Base-by-base conservation (phyloP, 1,139 yeast genomes). In the Candida glucosophila region DNA sequence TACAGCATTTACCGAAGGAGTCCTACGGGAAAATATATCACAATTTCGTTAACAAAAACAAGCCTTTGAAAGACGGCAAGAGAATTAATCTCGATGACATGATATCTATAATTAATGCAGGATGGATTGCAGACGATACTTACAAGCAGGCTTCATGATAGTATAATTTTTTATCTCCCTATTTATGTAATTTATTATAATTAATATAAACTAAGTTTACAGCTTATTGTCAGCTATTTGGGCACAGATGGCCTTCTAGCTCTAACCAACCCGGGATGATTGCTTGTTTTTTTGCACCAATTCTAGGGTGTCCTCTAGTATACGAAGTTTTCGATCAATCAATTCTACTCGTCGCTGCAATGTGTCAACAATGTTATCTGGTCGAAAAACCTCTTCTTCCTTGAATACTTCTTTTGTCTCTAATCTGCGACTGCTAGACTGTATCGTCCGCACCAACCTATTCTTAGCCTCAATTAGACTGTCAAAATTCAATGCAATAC, bases 81-180 rank as follows among this genome's bases (percentile, higher is more conserved):
- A 71, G 75, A 17, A 54, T 80, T 46, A 78, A 77, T 44, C 56
- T 79, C 36, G 52, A 52, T 30, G 88, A 79, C 42, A 67, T 75
- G 23, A 43, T 78, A 29, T 63, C 62, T 31, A 66, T 79, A 10
- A 66, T 79, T 19, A 69, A 78, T 40, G 67, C 73, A 5, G 90
- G 88, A 5, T 80, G 92, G 92, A 57, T 62, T 12, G 72, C 70
- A 29, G 71, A 69, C 13, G 76, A 67, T 32, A 67, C 67, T 39
- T 78, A 82, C 77, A 83, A 75, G 28, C 42, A 70, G 22, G 74
- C 74, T 6, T 19, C 12, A 19, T 9, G 13, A n/a, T n/a, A n/a
- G n/a, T n/a, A n/a, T 17, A 14, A 19, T 15, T 32, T 30, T 20
- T 32, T 26, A 24, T 39, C 33, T 24, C 40, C 40, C 14, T n/a